phyloP scores from a whole-genome alignment of 768 basidiomycete species.

The Macrolepiota fuliginosa region DNA sequence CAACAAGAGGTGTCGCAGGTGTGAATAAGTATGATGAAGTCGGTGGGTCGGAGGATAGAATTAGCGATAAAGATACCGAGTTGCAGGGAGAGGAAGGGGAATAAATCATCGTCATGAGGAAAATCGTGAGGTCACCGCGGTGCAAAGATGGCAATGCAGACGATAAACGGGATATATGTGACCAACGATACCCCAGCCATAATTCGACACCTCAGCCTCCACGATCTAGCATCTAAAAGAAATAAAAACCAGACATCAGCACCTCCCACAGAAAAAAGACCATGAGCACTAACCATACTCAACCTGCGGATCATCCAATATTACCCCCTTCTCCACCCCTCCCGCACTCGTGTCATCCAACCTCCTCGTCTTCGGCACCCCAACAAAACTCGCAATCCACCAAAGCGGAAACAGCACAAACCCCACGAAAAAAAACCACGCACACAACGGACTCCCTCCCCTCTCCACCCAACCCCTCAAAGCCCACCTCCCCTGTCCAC shows the following conservation, averaged over 20 bases:
- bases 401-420: slow-evolving; percentile 68
- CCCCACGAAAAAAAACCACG: slow-evolving; percentile 78
- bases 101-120: background rate
- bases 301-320: slow-evolving; percentile 77
- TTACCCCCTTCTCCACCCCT: slow-evolving; percentile 60
- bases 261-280: background rate
- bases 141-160: slow-evolving; percentile 67
- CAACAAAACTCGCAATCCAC: slow-evolving; percentile 50
- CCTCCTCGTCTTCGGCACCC: slow-evolving; percentile 60
- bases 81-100: background rate
- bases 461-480: slow-evolving; percentile 39
- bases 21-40: background rate
- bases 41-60: background rate
- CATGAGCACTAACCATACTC: slow-evolving; percentile 56
- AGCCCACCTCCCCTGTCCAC: slow-evolving; percentile 29
- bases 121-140: slow-evolving; percentile 23
- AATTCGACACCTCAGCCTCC: slow-evolving; percentile 74
- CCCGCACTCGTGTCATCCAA: slow-evolving; percentile 43
- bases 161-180: slow-evolving; percentile 79
- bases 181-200: slow-evolving; percentile 66
- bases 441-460: slow-evolving; percentile 62
- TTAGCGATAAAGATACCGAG: slow-evolving; percentile 9
- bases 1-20: background rate
- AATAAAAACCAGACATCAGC: background rate
- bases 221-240: slow-evolving; percentile 65